Evolutionary conservation across 495 filamentous ascomycete species (phyloP), one percentile per base, ranked within the genome.

Genomic region (Pyronema domesticum): DNA sequence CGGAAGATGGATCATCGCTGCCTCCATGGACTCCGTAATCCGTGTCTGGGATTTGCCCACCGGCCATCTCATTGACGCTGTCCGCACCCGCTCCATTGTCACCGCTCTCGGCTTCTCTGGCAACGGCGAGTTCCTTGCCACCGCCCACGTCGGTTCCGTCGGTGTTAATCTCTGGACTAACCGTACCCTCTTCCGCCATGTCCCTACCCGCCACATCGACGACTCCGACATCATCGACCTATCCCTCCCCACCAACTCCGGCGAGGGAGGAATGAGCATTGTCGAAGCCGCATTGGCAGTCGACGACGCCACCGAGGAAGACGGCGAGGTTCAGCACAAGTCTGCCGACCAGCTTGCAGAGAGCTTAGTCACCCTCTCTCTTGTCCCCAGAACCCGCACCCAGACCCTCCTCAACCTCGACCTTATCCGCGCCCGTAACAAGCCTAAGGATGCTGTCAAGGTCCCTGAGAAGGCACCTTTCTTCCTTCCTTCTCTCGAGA

Each of bases 21-120:
- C 87, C 9, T 86, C 85, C 5, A 80, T 83, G 67, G 89, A 95
- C 68, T 80, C 78, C 10, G 69, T 83, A 42, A 71, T 99, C 37
- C 78, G 91, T 46, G 77, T 95, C 1, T 99, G 91, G 89, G 91
- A 99, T 69, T 70, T 99, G 23, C 89, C 91, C 9, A 96, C 91
- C 0, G 86, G 86, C 3, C 91, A 96, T 70, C 74, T 96, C 10
- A 88, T 96, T 60, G 91, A 96, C 65, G 82, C 83, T 4, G 81
- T 96, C 66, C 77, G 79, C 46, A 73, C 89, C 6, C 76, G 77
- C 23, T 82, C 72, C 42, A 79, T 80, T 19, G 91, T 87, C 64
- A 88, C 81, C 3, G 78, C 86, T 4, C 71, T 99, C 19, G 80
- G 88, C 11, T 93, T 95, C 71, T 89, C 91, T 0, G 74, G 74